Conservation (phyloP, 1,139 yeast genomes). For the Protomyces pachydermus region DNA sequence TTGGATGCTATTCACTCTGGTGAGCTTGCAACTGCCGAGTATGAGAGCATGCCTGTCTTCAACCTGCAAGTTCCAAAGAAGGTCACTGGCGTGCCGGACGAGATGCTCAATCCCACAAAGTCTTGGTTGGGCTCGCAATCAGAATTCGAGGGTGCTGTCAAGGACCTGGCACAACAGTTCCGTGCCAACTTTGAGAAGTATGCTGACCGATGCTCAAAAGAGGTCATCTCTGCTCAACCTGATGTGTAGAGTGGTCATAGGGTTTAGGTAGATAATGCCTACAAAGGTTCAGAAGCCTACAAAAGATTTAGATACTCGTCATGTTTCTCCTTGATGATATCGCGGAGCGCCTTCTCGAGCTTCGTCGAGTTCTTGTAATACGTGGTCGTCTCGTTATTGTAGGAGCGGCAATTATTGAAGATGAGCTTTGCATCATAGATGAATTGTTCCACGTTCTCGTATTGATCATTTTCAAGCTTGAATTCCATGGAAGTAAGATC, state of each 20-base stretch:
- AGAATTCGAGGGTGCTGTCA: conserved; percentile 62
- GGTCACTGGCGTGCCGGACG: conserved; percentile 76
- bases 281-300: neutral
- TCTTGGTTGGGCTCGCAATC: conserved; percentile 73
- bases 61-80: conserved; percentile 80
- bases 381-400: conserved; percentile 84
- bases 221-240: conserved; percentile 94
- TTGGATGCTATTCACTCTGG: conserved; percentile 94
- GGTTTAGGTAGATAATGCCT: neutral
- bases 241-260: conserved; percentile 26
- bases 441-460: conserved; percentile 85
- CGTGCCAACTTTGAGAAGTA: conserved; percentile 82
- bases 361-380: conserved; percentile 52
- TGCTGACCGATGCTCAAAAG: conserved; percentile 73
- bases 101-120: conserved; percentile 78
- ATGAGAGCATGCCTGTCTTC: conserved; percentile 79
- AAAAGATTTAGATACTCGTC: conserved; percentile 4
- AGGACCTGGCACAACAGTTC: conserved; percentile 69
- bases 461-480: conserved; percentile 85
- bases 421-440: conserved; percentile 80
- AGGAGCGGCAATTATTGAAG: conserved; percentile 83
- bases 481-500: conserved; percentile 93
- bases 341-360: conserved; percentile 21
- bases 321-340: conserved; percentile 23
- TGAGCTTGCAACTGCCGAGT: conserved; percentile 70